A percentile compares a stretch with the other conserved stretches of the same genome.
Evolutionary conservation across 1,284 basidiomycete genomes (phyloP).

Genomic region (Ustilago curta): DNA sequence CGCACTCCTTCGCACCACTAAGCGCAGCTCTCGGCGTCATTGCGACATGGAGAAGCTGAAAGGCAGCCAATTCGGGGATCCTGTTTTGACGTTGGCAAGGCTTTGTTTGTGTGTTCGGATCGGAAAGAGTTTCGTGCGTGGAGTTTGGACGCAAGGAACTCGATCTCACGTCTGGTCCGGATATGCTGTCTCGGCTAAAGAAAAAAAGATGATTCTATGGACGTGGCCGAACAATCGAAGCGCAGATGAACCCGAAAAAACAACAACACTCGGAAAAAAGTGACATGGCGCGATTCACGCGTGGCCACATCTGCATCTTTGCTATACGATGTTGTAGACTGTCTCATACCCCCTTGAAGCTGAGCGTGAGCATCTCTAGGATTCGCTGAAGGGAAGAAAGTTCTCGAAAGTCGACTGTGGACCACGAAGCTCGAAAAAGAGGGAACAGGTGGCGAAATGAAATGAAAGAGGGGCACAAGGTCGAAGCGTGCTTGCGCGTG

Average conservation of each 20-base stretch:
- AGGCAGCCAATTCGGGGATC: too few species aligned
- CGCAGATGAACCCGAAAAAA: neutral
- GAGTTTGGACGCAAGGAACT: neutral
- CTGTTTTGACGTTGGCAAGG: too few species aligned
- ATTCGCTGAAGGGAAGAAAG: neutral
- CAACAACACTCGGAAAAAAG: neutral
- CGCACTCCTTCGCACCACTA: conserved; percentile 14
- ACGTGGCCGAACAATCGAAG: conserved; percentile 3
- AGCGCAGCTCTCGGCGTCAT: neutral
- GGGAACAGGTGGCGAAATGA: conserved; percentile 1
- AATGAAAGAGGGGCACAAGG: neutral
- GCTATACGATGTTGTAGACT: neutral
- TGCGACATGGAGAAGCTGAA: too few species aligned
- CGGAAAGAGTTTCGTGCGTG: too few species aligned
- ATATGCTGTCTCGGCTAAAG: conserved; percentile 3
- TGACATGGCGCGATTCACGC: conserved; percentile 29
- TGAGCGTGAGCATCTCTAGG: neutral
- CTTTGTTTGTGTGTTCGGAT: too few species aligned
- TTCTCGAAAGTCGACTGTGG: neutral
- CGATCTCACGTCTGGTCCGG: neutral
- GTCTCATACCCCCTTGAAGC: neutral
- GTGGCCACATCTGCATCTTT: conserved; percentile 2
- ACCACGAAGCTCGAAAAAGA: neutral
- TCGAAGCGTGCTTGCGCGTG: too few species aligned
- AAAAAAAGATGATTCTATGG: neutral